Evolutionary conservation across 768 basidiomycete genomes (phyloP).

Genomic region (Cystoderma amianthinum): DNA sequence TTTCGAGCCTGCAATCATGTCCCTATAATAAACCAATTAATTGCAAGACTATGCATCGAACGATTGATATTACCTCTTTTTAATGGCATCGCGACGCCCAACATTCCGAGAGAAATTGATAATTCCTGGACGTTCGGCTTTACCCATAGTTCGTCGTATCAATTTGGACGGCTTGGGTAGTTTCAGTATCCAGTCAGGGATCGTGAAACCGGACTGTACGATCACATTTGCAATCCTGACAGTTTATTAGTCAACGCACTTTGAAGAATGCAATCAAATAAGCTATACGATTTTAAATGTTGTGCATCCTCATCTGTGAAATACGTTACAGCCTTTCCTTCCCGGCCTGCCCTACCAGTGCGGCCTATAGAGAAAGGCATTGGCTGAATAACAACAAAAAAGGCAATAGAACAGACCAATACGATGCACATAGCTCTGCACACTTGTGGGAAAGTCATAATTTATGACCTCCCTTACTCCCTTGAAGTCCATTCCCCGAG

Average conservation of each 20-base stretch:
- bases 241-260: slow-evolving; percentile 1
- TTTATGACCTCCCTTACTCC: slow-evolving; percentile 93
- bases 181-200: slow-evolving; percentile 93
- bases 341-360: slow-evolving; percentile 88
- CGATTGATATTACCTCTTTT: slow-evolving; percentile 47
- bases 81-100: slow-evolving; percentile 65
- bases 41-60: not conserved
- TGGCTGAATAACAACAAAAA: not conserved
- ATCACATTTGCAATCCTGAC: slow-evolving; percentile 92
- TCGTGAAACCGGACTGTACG: slow-evolving; percentile 81
- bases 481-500: slow-evolving; percentile 96
- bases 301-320: slow-evolving; percentile 93
- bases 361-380: slow-evolving; percentile 50
- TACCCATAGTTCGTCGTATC: slow-evolving; percentile 81
- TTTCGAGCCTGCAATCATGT: slow-evolving; percentile 75
- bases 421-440: slow-evolving; percentile 93
- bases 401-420: slow-evolving; percentile 51
- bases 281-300: slow-evolving; percentile 76
- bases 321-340: slow-evolving; percentile 92
- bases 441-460: slow-evolving; percentile 93
- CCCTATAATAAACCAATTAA: slow-evolving; percentile 36
- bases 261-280: slow-evolving; percentile 3
- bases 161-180: slow-evolving; percentile 91
- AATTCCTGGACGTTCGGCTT: slow-evolving; percentile 68
- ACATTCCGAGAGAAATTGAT: slow-evolving; percentile 67